phyloP scores from a whole-genome alignment of 148 eudicot genomes.

The Cornus controversa region DNA sequence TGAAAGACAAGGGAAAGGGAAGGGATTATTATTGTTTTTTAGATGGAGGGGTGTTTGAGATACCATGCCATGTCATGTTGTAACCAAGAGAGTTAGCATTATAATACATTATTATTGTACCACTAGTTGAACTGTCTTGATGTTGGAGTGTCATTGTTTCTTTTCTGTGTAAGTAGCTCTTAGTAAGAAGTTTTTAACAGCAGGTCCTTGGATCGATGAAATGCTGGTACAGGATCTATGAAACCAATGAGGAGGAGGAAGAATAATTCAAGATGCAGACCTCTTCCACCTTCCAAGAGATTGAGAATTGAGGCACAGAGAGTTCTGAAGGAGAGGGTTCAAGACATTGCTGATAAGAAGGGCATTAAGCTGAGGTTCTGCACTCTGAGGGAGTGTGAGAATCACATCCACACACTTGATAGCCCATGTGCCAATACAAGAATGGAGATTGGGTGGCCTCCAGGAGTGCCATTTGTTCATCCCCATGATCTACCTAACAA shows the following conservation, averaged over 20 bases:
- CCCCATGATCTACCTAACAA: slow-evolving; percentile 99
- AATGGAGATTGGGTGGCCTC: slow-evolving; percentile 97
- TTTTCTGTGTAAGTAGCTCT: slow-evolving; percentile 33
- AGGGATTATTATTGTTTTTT: background rate
- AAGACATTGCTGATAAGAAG: slow-evolving; percentile 98
- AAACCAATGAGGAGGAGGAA: slow-evolving; percentile 75
- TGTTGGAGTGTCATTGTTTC: slow-evolving; percentile 10
- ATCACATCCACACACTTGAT: slow-evolving; percentile 70
- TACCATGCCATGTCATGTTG: background rate
- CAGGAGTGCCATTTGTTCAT: slow-evolving; percentile 98
- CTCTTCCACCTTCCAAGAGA: slow-evolving; percentile 97
- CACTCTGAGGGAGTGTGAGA: slow-evolving; percentile 87
- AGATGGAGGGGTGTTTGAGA: background rate
- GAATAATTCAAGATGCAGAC: slow-evolving; percentile 65
- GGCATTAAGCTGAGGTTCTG: slow-evolving; percentile 94
- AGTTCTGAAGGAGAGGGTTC: slow-evolving; percentile 98
- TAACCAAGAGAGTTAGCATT: background rate
- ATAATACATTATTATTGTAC: background rate
- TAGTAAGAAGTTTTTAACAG: slow-evolving; percentile 66
- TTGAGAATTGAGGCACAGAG: slow-evolving; percentile 94
- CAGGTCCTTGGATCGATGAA: slow-evolving; percentile 87
- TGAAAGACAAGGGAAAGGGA: background rate
- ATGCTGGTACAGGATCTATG: slow-evolving; percentile 93
- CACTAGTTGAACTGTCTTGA: background rate
- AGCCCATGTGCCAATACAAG: slow-evolving; percentile 91